phyloP scores from a whole-genome alignment of 352 stramenopile species.

The Globisporangium splendens region DNA sequence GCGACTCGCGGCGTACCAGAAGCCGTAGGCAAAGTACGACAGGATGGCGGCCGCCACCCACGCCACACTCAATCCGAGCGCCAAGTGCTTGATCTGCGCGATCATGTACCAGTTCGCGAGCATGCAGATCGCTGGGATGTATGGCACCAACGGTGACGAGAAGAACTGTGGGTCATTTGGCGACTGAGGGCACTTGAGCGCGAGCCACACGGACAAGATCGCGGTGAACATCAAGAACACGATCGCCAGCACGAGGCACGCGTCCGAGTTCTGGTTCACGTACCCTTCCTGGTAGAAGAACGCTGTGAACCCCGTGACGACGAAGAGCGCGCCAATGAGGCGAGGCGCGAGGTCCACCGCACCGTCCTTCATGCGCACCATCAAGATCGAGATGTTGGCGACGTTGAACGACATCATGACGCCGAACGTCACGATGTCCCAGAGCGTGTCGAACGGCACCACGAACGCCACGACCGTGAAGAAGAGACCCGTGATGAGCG shows the following conservation, averaged over 20 bases:
- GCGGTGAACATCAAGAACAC: constrained; percentile 34
- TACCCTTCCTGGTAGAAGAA: constrained; percentile 70
- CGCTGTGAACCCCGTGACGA: constrained; percentile 28
- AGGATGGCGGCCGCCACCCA: constrained; percentile 45
- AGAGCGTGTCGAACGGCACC: constrained; percentile 73
- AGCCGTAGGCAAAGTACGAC: constrained; percentile 66
- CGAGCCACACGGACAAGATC: constrained; percentile 22
- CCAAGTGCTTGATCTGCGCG: constrained; percentile 38
- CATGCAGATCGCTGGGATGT: constrained; percentile 49
- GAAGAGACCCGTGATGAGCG: constrained; percentile 59
- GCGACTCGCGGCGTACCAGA: constrained; percentile 34
- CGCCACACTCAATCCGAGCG: constrained; percentile 29
- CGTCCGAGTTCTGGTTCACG: constrained; percentile 29
- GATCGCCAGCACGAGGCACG: constrained; percentile 39
- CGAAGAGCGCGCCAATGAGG: constrained; percentile 33
- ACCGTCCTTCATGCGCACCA: constrained; percentile 51
- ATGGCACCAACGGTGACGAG: constrained; percentile 51
- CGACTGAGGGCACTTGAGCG: constrained; percentile 46
- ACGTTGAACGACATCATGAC: constrained; percentile 86
- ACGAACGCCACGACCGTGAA: constrained; percentile 69
- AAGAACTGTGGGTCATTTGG: constrained; percentile 30
- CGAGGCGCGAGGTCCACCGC: constrained; percentile 40
- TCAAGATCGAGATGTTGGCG: constrained; percentile 65
- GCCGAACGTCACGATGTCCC: constrained; percentile 86
- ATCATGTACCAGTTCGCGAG: constrained; percentile 69